Evolutionary conservation across 73 alveolate species (phyloP).

Genomic region (Strombidium stylifer): DNA sequence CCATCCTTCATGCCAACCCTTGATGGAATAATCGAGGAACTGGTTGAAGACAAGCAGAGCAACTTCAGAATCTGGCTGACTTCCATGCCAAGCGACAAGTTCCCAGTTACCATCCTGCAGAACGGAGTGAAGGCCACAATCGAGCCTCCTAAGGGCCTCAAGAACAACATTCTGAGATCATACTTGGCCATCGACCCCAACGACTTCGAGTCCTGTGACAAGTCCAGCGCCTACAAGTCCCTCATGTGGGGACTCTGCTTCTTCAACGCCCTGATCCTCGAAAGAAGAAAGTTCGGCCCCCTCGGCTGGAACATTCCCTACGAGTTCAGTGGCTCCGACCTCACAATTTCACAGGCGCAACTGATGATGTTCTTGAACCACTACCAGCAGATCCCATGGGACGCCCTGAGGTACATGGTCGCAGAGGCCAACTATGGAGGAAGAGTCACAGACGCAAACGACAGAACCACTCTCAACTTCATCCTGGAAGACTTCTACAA

Average conservation of each 20-base stretch:
- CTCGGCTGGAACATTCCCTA: conserved; percentile 99
- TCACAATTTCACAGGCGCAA: conserved; percentile 84
- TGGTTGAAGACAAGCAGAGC: conserved; percentile 74
- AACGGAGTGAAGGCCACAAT: conserved; percentile 94
- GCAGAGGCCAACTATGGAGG: conserved; percentile 99
- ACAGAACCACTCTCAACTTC: conserved; percentile 90
- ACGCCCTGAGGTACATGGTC: conserved; percentile 99
- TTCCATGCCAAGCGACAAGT: conserved; percentile 95
- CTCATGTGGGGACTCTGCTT: conserved; percentile 95
- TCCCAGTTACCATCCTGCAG: conserved; percentile 96
- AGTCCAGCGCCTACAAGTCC: conserved; percentile 86
- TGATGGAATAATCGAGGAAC: conserved; percentile 88
- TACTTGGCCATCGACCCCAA: conserved; percentile 83
- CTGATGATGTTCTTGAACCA: conserved; percentile 77
- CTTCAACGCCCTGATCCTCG: conserved; percentile 98
- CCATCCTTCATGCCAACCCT: conserved; percentile 96
- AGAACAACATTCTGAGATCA: conserved; percentile 89
- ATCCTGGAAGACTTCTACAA: conserved; percentile 93
- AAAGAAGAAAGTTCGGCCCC: conserved; percentile 99
- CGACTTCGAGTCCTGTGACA: conserved; percentile 86
- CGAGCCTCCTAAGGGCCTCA: conserved; percentile 99
- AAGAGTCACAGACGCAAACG: conserved; percentile 99
- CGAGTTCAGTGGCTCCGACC: conserved; percentile 95
- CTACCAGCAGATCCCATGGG: conserved; percentile 97
- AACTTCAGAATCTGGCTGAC: conserved; percentile 97